Evolutionary conservation across 345 rosid genomes (phyloP), one percentile per base, ranked within the genome.

Genomic region (Populus tremula): DNA sequence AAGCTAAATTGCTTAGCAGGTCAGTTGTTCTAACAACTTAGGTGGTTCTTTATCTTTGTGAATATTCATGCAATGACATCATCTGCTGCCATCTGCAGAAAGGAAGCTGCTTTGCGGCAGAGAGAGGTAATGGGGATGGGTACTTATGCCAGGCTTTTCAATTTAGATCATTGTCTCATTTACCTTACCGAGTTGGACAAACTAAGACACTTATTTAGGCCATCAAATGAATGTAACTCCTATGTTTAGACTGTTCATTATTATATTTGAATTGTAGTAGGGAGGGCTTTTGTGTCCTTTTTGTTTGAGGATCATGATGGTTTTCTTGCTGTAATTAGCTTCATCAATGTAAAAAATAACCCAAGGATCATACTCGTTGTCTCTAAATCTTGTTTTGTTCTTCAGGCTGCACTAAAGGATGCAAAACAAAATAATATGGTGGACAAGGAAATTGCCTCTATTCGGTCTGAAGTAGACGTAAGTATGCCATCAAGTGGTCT

Each of bases 1-100:
- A 82, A 74, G 85, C 85, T 23, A 82, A 82, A 75, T 76, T 78
- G 47, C 67, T 82, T 76, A 82, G 82, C 77, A 78, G 84, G 84
- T 78, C 18, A 54, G 20, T 20, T 53, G 53, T 18, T 54, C 77
- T 56, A 59, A 75, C 45, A 67, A 66, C 49, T 33, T n/a, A 50
- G 21, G 31, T 69, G 63, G 71, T 77, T 50, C 8, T 63, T n/a
- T 29, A 35, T 63, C 36, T n/a, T 25, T 33, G 69, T 41, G n/a
- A 17, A 23, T 41, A 36, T 33, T 31, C 27, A 45, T 49, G 16
- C 41, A 35, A 8, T 78, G 73, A 74, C 43, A 54, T 47, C 31
- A 23, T 68, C 4, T 69, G 67, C 56, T 72, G 38, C n/a, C 56
- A 45, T 21, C 53, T 78, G 73, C 84, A 82, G 85, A 75, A 82